Evolutionary conservation across 345 rosid species (phyloP).

Genomic region (Citropsis articulata): DNA sequence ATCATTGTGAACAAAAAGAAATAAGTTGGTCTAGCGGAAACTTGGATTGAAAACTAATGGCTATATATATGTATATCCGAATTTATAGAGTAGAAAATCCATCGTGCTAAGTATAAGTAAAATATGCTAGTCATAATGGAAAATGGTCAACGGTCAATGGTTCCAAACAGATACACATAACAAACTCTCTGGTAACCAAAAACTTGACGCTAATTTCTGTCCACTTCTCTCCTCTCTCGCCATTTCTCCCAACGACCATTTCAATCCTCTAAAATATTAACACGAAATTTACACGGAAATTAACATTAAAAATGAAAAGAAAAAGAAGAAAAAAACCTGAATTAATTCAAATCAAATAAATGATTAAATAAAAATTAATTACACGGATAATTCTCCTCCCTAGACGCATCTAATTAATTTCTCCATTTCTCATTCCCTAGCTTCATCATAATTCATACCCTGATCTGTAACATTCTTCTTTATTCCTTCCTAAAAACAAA

Average conservation of each 20-base stretch:
- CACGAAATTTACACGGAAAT: not conserved
- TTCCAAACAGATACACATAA: not conserved
- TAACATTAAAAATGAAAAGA: not conserved
- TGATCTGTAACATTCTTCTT: too few relatives aligned
- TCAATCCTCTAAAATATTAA: slow-evolving; percentile 7
- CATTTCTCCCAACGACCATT: slow-evolving; percentile 14
- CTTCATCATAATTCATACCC: not conserved
- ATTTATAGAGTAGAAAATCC: not conserved
- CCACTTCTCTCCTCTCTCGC: not conserved
- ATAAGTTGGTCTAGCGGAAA: too few relatives aligned
- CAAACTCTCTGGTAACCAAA: not conserved
- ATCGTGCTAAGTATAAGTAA: slow-evolving; percentile 10
- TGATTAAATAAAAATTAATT: not conserved
- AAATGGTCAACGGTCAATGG: slow-evolving; percentile 18
- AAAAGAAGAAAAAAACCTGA: not conserved
- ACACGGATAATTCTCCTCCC: slow-evolving; percentile 10
- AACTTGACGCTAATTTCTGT: not conserved
- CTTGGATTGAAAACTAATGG: too few relatives aligned
- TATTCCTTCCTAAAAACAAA: not conserved
- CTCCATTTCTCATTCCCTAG: not conserved
- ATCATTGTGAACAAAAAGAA: too few relatives aligned
- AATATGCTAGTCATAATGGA: too few relatives aligned
- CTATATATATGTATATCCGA: too few relatives aligned
- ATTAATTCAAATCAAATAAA: not conserved
- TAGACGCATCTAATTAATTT: slow-evolving; percentile 9